Conservation (phyloP, 2,329 filamentous ascomycete genomes). For the Penicillium digitatum region DNA sequence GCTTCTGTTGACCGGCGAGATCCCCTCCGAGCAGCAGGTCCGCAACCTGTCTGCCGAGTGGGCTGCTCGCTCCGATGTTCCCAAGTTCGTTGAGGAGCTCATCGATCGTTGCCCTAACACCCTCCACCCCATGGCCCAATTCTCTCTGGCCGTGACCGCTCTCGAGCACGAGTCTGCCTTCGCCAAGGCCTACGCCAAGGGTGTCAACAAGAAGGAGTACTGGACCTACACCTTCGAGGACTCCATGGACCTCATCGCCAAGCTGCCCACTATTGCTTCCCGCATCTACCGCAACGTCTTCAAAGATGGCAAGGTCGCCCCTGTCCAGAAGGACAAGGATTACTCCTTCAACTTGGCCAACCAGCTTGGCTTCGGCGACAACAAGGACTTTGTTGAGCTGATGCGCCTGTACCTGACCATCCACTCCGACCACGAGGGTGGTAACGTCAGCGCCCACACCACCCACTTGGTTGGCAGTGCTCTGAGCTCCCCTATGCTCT, state of each 20-base stretch:
- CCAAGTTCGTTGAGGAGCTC: slow-evolving; percentile 98
- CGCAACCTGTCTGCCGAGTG: slow-evolving; percentile 97
- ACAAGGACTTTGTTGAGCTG: slow-evolving; percentile 95
- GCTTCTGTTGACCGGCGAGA: slow-evolving; percentile 96
- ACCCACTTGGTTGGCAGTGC: slow-evolving; percentile 96
- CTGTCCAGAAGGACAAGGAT: slow-evolving; percentile 98
- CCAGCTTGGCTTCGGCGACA: slow-evolving; percentile 93
- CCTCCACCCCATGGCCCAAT: slow-evolving; percentile 99
- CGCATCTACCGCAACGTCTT: slow-evolving; percentile 99
- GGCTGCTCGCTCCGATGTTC: slow-evolving; percentile 94
- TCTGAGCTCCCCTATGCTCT: slow-evolving; percentile 96
- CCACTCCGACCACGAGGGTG: slow-evolving; percentile 99
- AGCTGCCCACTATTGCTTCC: slow-evolving; percentile 95
- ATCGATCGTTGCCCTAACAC: slow-evolving; percentile 99
- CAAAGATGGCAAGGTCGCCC: slow-evolving; percentile 98
- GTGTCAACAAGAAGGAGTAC: slow-evolving; percentile 99
- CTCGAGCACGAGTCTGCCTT: slow-evolving; percentile 98
- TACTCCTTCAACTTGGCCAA: slow-evolving; percentile 99
- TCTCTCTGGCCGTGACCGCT: slow-evolving; percentile 94
- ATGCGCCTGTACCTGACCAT: slow-evolving; percentile 99
- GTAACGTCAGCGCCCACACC: slow-evolving; percentile 97
- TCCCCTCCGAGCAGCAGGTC: slow-evolving; percentile 96
- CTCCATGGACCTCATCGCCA: slow-evolving; percentile 99
- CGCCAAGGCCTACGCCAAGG: slow-evolving; percentile 97
- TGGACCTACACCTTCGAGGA: slow-evolving; percentile 99